Evolutionary conservation across 805 yeast genomes (phyloP).

Genomic region (Tetrapisispora namnaoensis): DNA sequence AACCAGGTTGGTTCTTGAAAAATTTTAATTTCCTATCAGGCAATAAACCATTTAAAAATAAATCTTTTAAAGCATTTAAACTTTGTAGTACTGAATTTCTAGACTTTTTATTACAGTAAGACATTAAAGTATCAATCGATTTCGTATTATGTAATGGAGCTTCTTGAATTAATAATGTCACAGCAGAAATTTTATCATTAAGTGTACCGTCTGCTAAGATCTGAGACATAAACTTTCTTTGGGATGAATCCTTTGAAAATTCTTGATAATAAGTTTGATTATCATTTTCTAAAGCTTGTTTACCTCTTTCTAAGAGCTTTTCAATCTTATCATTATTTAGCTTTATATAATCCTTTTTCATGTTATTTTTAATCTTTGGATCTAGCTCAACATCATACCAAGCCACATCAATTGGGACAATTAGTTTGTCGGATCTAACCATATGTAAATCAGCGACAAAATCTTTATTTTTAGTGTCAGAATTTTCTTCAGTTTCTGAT

Average conservation of each 20-base stretch:
- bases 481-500: constrained; percentile 21
- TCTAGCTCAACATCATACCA: constrained; percentile 64
- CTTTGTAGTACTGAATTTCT: constrained; percentile 90
- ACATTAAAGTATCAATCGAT: constrained; percentile 67
- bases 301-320: constrained; percentile 55
- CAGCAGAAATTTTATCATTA: constrained; percentile 88
- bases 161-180: constrained; percentile 87
- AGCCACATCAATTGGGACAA: constrained; percentile 53
- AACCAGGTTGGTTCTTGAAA: constrained; percentile 66
- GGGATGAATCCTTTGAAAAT: constrained; percentile 66
- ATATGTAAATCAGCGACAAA: constrained; percentile 29
- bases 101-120: constrained; percentile 81
- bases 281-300: constrained; percentile 55
- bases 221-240: constrained; percentile 78
- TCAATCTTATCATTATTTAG: constrained; percentile 46
- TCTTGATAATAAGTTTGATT: constrained; percentile 63
- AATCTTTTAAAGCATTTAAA: constrained; percentile 80
- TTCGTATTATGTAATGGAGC: constrained; percentile 85
- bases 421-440: constrained; percentile 46
- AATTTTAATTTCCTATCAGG: constrained; percentile 75
- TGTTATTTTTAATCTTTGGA: constrained; percentile 14
- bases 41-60: constrained; percentile 70
- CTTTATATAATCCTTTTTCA: constrained; percentile 12
- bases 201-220: constrained; percentile 87
- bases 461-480: constrained; percentile 17